These are phyloP conservation scores for Metarhizium anisopliae DNA, from an alignment of 2,329 filamentous ascomycete genomes.

Conservation along the genomic window DNA sequence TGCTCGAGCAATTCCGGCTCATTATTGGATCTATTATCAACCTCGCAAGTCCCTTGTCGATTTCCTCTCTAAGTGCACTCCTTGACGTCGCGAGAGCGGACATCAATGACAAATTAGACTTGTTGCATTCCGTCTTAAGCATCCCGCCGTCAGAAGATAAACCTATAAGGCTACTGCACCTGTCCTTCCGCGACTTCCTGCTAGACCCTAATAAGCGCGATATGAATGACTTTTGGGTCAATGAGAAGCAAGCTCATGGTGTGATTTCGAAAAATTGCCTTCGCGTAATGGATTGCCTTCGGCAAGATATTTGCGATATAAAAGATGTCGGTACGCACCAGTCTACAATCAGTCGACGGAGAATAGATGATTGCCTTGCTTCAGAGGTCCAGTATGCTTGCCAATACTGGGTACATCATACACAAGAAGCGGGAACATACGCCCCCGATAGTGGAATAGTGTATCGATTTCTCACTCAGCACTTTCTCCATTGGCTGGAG, in stretches of 20 bases:
- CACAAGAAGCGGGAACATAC: slow-evolving; percentile 11
- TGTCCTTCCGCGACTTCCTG: background rate
- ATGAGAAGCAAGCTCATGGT: background rate
- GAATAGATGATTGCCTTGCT: slow-evolving; percentile 12
- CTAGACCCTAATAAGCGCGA: background rate
- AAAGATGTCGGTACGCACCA: background rate
- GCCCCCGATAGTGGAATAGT: slow-evolving; percentile 5
- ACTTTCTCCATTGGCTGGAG: slow-evolving; percentile 35
- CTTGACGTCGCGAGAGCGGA: background rate
- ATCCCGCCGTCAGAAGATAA: background rate
- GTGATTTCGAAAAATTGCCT: background rate
- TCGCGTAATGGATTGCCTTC: background rate
- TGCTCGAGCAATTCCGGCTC: background rate
- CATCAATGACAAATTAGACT: background rate
- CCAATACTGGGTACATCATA: slow-evolving; percentile 27
- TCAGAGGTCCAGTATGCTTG: slow-evolving; percentile 30
- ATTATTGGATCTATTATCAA: background rate
- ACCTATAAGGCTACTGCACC: background rate
- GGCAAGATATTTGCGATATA: background rate
- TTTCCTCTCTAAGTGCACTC: background rate
- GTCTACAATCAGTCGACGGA: background rate
- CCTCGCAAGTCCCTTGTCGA: background rate
- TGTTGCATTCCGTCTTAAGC: background rate
- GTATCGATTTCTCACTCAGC: slow-evolving; percentile 22
- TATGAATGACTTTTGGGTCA: background rate